Evolutionary conservation across 2,329 filamentous ascomycete genomes (phyloP).

Genomic region (Tolypocladium capitatum): DNA sequence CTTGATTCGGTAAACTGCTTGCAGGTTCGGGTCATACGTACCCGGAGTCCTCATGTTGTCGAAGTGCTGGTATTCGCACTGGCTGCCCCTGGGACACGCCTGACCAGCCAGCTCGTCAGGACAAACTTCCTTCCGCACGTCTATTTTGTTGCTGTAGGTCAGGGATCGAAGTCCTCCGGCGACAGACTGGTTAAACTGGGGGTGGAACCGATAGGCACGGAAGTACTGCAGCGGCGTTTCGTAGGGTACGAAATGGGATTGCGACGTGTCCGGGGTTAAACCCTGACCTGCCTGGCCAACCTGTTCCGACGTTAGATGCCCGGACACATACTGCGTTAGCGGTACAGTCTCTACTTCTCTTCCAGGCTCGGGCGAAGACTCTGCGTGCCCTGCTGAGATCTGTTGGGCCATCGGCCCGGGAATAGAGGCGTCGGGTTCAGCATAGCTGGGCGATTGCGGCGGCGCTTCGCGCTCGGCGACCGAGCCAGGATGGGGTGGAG

Average conservation of each 20-base stretch:
- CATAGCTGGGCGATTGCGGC: conserved; percentile 10
- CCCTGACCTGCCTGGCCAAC: conserved; percentile 3
- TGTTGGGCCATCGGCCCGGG: conserved; percentile 12
- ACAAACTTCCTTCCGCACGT: conserved; percentile 61
- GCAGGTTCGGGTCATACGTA: conserved; percentile 14
- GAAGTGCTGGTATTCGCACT: conserved; percentile 74
- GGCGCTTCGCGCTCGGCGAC: conserved; percentile 9
- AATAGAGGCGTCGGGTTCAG: conserved; percentile 8
- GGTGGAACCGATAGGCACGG: conserved; percentile 82
- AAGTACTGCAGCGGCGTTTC: conserved; percentile 72
- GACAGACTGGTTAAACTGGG: conserved; percentile 55
- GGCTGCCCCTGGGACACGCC: conserved; percentile 54
- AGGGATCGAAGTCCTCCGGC: conserved; percentile 71
- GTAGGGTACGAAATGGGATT: conserved; percentile 44
- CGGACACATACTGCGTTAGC: not conserved
- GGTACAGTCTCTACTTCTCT: conserved; percentile 29
- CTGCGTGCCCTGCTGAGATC: conserved; percentile 16
- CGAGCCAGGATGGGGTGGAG: conserved; percentile 4
- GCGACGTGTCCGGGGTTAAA: conserved; percentile 1
- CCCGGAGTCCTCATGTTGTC: conserved; percentile 23
- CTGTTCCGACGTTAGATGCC: conserved; percentile 11
- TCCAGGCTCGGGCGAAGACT: conserved; percentile 11
- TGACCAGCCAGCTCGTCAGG: conserved; percentile 58
- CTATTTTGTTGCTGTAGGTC: conserved; percentile 87
- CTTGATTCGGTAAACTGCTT: conserved; percentile 6